Conservation (phyloP, 2,329 filamentous ascomycete genomes). For the Raffaelea arxii region DNA sequence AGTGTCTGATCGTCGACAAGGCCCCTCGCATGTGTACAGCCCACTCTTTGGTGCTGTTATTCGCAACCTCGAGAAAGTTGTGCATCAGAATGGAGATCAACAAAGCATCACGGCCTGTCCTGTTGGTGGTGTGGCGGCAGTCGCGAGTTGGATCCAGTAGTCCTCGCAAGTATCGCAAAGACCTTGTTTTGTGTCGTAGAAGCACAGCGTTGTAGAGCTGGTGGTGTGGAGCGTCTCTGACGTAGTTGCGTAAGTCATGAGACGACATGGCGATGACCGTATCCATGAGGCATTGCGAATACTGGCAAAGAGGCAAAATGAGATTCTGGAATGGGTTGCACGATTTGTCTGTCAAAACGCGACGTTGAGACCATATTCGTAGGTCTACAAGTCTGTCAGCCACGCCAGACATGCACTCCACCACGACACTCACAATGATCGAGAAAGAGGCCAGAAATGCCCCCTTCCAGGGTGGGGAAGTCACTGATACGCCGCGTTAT, state of each 20-base stretch:
- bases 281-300: background rate
- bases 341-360: background rate
- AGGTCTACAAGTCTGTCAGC: background rate
- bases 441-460: background rate
- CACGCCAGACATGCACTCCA: background rate
- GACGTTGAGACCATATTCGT: background rate
- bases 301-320: background rate
- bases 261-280: constrained; percentile 3
- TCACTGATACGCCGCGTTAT: too few species aligned
- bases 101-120: background rate
- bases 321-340: constrained; percentile 1
- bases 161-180: background rate
- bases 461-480: constrained; percentile 1
- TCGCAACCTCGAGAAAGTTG: constrained; percentile 1
- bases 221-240: background rate
- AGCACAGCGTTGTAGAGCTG: background rate
- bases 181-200: constrained; percentile 1
- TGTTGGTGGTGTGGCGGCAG: background rate
- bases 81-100: constrained; percentile 2
- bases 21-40: constrained; percentile 2
- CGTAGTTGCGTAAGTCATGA: constrained; percentile 5
- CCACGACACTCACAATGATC: constrained; percentile 2
- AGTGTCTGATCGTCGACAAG: background rate
- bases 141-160: background rate
- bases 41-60: constrained; percentile 6